These are phyloP conservation scores for Haplosporangium sp. DNA, from an alignment of 371 early-diverging fungal genomes.

Conservation along the genomic window DNA sequence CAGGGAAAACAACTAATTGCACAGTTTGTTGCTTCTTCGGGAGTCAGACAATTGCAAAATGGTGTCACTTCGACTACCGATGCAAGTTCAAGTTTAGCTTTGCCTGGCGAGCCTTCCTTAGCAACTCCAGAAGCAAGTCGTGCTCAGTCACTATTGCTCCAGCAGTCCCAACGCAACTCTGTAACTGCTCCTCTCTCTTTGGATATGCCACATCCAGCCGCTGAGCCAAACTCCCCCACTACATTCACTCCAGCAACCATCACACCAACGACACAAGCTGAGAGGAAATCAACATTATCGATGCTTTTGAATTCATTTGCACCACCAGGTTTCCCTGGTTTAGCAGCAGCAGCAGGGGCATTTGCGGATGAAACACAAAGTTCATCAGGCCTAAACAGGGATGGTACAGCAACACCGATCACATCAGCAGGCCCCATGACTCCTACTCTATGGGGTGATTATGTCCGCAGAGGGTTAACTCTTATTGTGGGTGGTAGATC, in stretches of 20 bases:
- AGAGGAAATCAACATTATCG: slow-evolving; percentile 21
- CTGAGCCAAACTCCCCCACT: background rate
- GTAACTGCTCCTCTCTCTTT: slow-evolving; percentile 9
- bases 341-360: slow-evolving; percentile 1
- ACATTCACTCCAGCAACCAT: background rate
- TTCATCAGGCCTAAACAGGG: background rate
- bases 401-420: background rate
- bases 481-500: background rate
- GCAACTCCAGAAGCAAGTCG: slow-evolving; percentile 7
- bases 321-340: slow-evolving; percentile 20
- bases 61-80: no score
- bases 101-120: no score
- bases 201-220: slow-evolving; percentile 11
- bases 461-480: slow-evolving; percentile 9
- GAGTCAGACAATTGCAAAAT: background rate
- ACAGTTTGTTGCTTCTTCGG: background rate
- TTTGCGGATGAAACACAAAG: background rate
- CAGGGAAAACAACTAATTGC: slow-evolving; percentile 13
- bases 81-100: no score
- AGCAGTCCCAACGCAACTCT: slow-evolving; percentile 23
- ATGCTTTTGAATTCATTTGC: slow-evolving; percentile 14
- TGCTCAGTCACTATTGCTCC: slow-evolving; percentile 28
- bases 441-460: slow-evolving; percentile 5
- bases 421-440: background rate
- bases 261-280: slow-evolving; percentile 13